These are phyloP conservation scores for Tuber umbilicatum DNA, from an alignment of 495 filamentous ascomycete species.

Conservation along the genomic window DNA sequence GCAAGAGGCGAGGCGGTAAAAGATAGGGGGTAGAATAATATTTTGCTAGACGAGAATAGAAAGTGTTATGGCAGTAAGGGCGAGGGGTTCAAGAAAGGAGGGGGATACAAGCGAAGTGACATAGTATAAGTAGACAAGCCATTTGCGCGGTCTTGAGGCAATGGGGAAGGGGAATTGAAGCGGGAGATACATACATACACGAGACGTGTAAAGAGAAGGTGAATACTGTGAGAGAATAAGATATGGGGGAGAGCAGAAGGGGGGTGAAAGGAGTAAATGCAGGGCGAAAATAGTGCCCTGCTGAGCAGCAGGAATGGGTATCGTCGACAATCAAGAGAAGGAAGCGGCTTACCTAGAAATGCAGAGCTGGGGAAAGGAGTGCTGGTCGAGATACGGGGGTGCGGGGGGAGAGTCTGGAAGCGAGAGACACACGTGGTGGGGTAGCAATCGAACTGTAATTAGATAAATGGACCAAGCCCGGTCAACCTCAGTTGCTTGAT, in stretches of 20 bases:
- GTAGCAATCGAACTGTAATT: slow-evolving; percentile 9
- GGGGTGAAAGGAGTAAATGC: background rate
- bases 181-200: background rate
- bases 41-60: background rate
- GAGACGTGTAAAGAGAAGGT: background rate
- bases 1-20: background rate
- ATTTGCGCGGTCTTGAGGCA: background rate
- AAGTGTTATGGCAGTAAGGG: background rate
- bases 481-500: slow-evolving; percentile 2
- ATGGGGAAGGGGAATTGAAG: background rate
- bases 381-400: slow-evolving; percentile 16
- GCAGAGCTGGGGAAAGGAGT: slow-evolving; percentile 6
- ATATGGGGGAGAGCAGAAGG: background rate
- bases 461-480: background rate
- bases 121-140: background rate
- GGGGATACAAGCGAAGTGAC: background rate
- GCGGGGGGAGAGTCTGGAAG: slow-evolving; percentile 27
- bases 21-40: background rate
- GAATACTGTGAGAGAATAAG: background rate
- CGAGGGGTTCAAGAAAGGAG: background rate
- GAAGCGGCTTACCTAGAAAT: background rate
- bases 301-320: background rate
- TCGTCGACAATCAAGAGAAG: background rate
- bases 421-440: slow-evolving; percentile 26
- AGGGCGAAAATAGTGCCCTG: background rate